Percentiles rank a stretch among this genome's conserved stretches.
Conservation (phyloP, 2,329 filamentous ascomycete species). For the Verticillium klebahnii region DNA sequence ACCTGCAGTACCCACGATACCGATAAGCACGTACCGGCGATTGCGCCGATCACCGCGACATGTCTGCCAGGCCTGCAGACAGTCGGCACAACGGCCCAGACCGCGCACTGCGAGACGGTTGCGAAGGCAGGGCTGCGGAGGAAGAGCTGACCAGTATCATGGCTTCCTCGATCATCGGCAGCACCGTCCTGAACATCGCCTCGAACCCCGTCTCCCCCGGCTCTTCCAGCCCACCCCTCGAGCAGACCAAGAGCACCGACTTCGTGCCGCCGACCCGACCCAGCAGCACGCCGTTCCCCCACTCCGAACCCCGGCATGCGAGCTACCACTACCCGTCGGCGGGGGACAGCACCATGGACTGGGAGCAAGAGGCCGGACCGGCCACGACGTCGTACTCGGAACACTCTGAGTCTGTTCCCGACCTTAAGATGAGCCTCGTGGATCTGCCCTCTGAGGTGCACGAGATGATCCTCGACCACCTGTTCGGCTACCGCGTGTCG, state of each 20-base stretch:
- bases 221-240: constrained; percentile 45
- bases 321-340: neutral
- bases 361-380: neutral
- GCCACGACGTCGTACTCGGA: neutral
- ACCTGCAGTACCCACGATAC: neutral
- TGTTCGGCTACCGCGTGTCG: constrained; percentile 65
- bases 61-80: neutral
- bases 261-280: constrained; percentile 48
- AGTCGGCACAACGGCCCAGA: neutral
- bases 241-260: constrained; percentile 40
- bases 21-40: neutral
- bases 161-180: constrained; percentile 26
- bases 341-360: neutral
- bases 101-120: neutral
- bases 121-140: constrained; percentile 4
- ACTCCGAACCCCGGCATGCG: neutral
- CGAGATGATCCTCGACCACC: constrained; percentile 65
- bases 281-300: constrained; percentile 53
- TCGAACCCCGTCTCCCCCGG: constrained; percentile 54
- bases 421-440: neutral
- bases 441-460: constrained; percentile 64
- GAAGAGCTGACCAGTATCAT: constrained; percentile 29
- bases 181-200: constrained; percentile 30
- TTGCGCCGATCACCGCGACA: neutral
- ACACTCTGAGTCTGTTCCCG: neutral